Evolutionary conservation across 116 monocot species (phyloP).

Genomic region (Dioscorea cayenensis): DNA sequence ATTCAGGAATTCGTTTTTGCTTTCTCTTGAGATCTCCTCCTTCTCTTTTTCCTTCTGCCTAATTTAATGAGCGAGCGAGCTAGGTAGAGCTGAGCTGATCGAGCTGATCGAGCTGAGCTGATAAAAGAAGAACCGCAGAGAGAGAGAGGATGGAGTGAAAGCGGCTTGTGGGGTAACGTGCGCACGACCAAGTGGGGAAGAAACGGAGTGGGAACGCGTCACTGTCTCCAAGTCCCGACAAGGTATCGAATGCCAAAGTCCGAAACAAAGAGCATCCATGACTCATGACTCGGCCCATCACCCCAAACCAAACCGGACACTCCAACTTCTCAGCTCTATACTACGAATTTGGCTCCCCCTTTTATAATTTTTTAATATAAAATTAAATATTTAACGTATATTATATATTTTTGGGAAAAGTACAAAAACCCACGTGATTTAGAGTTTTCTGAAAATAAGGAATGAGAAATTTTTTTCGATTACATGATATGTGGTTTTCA

Average conservation of each 20-base stretch:
- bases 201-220: conserved; percentile 26
- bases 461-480: too few species aligned
- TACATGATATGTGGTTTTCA: too few species aligned
- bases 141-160: background rate
- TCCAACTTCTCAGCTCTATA: too few species aligned
- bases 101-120: too few species aligned
- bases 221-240: conserved; percentile 22
- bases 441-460: too few species aligned
- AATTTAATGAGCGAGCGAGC: background rate
- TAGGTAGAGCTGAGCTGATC: background rate
- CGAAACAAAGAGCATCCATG: background rate
- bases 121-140: background rate
- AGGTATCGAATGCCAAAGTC: conserved; percentile 5
- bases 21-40: background rate
- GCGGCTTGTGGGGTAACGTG: conserved; percentile 21
- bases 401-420: too few species aligned
- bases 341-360: too few species aligned
- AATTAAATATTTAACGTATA: too few species aligned
- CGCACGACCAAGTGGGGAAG: conserved; percentile 24
- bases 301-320: too few species aligned
- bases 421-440: too few species aligned
- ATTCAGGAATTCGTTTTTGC: too few species aligned
- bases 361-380: too few species aligned
- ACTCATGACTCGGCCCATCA: background rate
- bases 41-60: background rate